phyloP scores from a whole-genome alignment of 2,329 filamentous ascomycete species.

The Colletotrichum chrysophilum region DNA sequence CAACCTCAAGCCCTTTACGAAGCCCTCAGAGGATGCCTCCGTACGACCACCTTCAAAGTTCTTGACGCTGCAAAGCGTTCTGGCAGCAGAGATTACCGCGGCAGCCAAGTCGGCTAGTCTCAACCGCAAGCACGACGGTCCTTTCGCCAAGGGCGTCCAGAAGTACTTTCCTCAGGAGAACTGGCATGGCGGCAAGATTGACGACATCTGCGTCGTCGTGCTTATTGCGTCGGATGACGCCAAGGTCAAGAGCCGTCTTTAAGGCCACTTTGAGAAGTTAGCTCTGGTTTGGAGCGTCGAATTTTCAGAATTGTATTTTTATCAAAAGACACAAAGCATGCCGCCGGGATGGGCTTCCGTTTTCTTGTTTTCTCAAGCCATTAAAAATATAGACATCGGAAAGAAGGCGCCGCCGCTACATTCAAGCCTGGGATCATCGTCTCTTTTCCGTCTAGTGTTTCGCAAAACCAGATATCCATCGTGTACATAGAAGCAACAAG shows the following conservation, averaged over 20 bases:
- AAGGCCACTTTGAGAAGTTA: constrained; percentile 9
- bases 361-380: neutral
- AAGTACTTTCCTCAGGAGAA: constrained; percentile 84
- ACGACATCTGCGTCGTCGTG: constrained; percentile 91
- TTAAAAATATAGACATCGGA: neutral
- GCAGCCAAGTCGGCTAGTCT: constrained; percentile 86
- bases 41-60: constrained; percentile 23
- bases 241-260: constrained; percentile 34
- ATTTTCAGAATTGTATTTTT: neutral
- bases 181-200: constrained; percentile 91
- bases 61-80: constrained; percentile 72
- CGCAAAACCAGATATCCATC: neutral
- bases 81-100: constrained; percentile 80
- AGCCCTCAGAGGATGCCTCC: constrained; percentile 38
- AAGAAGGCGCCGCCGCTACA: neutral
- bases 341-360: neutral
- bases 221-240: constrained; percentile 74
- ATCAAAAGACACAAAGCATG: neutral
- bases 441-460: neutral
- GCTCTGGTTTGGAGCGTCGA: neutral
- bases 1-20: constrained; percentile 60
- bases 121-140: constrained; percentile 83
- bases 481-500: neutral
- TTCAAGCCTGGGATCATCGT: neutral
- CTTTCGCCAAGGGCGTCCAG: constrained; percentile 94